phyloP scores from a whole-genome alignment of 2,329 filamentous ascomycete genomes.

The Epichloe sibirici region DNA sequence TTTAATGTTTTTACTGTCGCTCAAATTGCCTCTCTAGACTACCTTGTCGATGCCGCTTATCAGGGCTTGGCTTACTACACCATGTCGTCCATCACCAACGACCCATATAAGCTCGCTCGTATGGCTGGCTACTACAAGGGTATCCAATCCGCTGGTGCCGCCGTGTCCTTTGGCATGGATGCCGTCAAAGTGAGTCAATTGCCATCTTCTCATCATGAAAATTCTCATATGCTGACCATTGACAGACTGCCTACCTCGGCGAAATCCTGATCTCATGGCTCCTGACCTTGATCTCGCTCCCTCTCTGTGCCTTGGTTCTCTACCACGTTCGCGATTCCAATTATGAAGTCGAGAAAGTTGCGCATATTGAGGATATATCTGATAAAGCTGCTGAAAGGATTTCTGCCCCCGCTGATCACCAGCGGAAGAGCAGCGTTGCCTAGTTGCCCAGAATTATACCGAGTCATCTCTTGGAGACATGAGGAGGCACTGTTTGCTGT shows the following conservation, averaged over 20 bases:
- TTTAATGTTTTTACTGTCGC: too few relatives aligned
- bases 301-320: conserved; percentile 4
- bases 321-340: conserved; percentile 4
- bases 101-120: conserved; percentile 59
- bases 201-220: not conserved
- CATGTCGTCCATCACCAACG: conserved; percentile 66
- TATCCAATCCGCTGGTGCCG: conserved; percentile 65
- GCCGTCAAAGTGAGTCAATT: conserved; percentile 15
- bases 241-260: conserved; percentile 4
- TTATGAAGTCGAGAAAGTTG: not conserved
- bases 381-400: not conserved
- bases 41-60: conserved; percentile 15
- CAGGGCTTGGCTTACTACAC: conserved; percentile 55
- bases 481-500: too few relatives aligned
- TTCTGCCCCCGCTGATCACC: not conserved
- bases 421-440: not conserved
- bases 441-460: too few relatives aligned
- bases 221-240: not conserved
- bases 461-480: too few relatives aligned
- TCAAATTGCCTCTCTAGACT: conserved; percentile 7
- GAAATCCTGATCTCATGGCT: conserved; percentile 5
- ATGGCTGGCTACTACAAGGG: conserved; percentile 74
- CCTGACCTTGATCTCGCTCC: conserved; percentile 1
- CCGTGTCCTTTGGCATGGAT: conserved; percentile 29
- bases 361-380: not conserved